Evolutionary conservation across 2,329 filamentous ascomycete genomes (phyloP).

Genomic region (Myriosclerotinia duriaeana): DNA sequence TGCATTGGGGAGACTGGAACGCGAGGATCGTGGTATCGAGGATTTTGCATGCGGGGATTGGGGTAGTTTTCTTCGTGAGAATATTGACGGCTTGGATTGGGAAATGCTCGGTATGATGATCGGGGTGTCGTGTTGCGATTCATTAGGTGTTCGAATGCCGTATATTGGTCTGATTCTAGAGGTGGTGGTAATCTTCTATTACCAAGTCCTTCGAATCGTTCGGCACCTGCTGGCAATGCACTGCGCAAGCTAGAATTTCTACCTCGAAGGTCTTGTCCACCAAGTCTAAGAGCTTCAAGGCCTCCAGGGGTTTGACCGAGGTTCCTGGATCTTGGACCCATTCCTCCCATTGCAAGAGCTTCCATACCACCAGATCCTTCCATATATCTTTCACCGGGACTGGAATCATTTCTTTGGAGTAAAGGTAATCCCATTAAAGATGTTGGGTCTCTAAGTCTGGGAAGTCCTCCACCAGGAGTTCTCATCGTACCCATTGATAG

Average conservation of each 20-base stretch:
- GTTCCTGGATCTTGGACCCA: not conserved
- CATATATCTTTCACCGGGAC: constrained; percentile 1
- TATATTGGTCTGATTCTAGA: not conserved
- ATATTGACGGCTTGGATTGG: constrained; percentile 1
- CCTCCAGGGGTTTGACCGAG: constrained; percentile 1
- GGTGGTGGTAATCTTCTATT: not conserved
- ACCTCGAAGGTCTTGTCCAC: constrained; percentile 4
- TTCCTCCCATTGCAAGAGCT: constrained; percentile 6
- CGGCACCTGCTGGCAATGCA: not conserved
- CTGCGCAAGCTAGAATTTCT: not conserved
- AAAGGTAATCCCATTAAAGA: not conserved
- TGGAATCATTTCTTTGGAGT: not conserved
- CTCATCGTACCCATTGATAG: not conserved
- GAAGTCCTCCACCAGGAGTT: not conserved
- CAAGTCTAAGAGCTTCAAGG: constrained; percentile 7
- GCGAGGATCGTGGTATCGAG: not conserved
- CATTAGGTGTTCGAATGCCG: not conserved
- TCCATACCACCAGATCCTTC: constrained; percentile 7
- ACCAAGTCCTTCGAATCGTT: constrained; percentile 3
- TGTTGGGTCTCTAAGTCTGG: not conserved
- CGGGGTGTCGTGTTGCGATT: not conserved
- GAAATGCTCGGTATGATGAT: not conserved
- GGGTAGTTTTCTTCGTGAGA: not conserved
- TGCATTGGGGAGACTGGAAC: not conserved
- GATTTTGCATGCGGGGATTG: not conserved